phyloP scores from a whole-genome alignment of 768 basidiomycete species.

The Hydnomerulius pinastri region DNA sequence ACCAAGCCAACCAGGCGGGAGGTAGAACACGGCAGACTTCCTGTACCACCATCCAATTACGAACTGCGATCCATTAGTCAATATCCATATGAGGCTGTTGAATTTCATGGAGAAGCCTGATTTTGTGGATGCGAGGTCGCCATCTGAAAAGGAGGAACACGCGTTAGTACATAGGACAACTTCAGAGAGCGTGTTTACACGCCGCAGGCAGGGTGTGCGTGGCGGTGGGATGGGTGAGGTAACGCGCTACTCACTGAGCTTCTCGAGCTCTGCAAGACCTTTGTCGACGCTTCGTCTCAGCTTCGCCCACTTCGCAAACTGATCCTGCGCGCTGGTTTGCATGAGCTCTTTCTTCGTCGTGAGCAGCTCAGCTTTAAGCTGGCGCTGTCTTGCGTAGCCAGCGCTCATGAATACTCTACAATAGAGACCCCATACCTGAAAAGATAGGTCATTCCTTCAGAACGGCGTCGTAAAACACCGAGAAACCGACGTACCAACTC shows the following conservation, averaged over 20 bases:
- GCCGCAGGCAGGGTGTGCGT: neutral
- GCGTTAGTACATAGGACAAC: conserved; percentile 3
- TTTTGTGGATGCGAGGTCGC: conserved; percentile 60
- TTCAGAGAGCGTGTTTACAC: neutral
- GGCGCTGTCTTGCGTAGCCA: conserved; percentile 56
- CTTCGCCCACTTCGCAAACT: conserved; percentile 99
- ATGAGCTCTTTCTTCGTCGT: conserved; percentile 80
- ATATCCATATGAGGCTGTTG: conserved; percentile 71
- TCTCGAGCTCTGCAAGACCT: conserved; percentile 86
- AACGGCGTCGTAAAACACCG: conserved; percentile 3
- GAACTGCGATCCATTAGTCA: conserved; percentile 88
- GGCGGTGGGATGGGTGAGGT: neutral
- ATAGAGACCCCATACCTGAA: conserved; percentile 76
- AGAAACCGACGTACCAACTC: conserved; percentile 61
- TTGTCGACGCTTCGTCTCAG: conserved; percentile 89
- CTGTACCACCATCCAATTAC: conserved; percentile 91
- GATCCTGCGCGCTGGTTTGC: conserved; percentile 92
- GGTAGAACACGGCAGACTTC: conserved; percentile 87
- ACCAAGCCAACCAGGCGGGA: conserved; percentile 89
- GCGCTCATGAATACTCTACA: conserved; percentile 62
- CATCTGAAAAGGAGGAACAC: conserved; percentile 49
- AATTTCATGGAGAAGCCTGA: conserved; percentile 70
- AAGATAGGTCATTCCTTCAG: neutral
- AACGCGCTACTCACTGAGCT: conserved; percentile 69
- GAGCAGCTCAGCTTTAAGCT: conserved; percentile 80